These are phyloP conservation scores for Penicillium sp. DNA, from an alignment of 2,329 filamentous ascomycete genomes.

Conservation along the genomic window DNA sequence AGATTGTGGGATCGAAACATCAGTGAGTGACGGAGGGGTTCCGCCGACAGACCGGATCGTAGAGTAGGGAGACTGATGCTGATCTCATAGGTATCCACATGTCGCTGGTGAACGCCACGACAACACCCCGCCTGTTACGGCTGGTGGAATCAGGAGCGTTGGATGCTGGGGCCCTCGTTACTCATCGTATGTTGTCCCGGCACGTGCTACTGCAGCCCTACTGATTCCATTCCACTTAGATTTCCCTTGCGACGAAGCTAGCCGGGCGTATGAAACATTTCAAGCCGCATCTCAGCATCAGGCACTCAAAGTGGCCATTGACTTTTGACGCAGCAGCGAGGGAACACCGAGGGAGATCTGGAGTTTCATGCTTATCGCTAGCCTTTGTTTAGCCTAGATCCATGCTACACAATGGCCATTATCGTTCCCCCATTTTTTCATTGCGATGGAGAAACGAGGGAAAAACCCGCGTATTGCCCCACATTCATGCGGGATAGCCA, in stretches of 20 bases:
- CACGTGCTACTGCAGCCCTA: neutral
- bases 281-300: constrained; percentile 16
- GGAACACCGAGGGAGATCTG: neutral
- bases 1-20: constrained; percentile 58
- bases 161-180: constrained; percentile 19
- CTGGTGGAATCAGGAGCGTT: constrained; percentile 17
- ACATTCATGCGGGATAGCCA: neutral
- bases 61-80: constrained; percentile 26
- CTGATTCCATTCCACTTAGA: neutral
- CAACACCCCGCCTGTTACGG: constrained; percentile 14
- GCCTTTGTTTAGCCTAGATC: neutral
- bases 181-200: constrained; percentile 18
- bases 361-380: neutral
- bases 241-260: constrained; percentile 13
- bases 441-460: neutral
- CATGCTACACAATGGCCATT: neutral
- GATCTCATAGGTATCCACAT: constrained; percentile 38
- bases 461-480: neutral
- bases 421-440: neutral
- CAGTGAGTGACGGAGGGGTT: constrained; percentile 36
- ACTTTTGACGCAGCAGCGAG: constrained; percentile 14
- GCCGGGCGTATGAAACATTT: constrained; percentile 19
- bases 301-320: constrained; percentile 24
- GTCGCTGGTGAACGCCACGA: constrained; percentile 24
- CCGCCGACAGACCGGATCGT: neutral